Evolutionary conservation across 106 monocot genomes (phyloP).

Genomic region (Acorus gramineus): DNA sequence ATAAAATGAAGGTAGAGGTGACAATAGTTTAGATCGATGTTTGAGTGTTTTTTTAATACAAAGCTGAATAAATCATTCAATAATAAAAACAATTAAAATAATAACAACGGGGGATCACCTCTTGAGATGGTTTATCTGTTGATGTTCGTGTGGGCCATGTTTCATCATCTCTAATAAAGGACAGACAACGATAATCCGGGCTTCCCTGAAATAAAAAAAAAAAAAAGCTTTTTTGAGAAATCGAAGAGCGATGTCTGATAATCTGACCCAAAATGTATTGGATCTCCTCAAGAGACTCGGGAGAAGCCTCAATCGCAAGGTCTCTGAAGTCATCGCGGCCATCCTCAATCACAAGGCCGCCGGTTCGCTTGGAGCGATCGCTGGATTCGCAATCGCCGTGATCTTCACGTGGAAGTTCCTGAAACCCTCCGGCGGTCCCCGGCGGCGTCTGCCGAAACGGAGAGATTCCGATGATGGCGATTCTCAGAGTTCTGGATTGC

Average conservation of each 20-base stretch:
- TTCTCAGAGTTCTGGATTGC: conserved; percentile 14
- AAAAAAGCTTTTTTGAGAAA: too few relatives aligned
- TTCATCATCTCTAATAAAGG: too few relatives aligned
- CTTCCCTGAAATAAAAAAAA: too few relatives aligned
- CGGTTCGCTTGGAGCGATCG: conserved; percentile 57
- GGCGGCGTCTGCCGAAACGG: conserved; percentile 28
- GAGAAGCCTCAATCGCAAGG: conserved; percentile 37
- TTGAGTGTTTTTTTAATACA: too few relatives aligned
- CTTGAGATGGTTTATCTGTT: too few relatives aligned
- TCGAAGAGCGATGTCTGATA: conserved; percentile 36
- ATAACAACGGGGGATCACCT: too few relatives aligned
- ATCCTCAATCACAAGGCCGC: conserved; percentile 67
- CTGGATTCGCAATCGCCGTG: conserved; percentile 66
- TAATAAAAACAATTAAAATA: too few relatives aligned
- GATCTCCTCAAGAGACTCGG: conserved; percentile 32
- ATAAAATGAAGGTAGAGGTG: too few relatives aligned
- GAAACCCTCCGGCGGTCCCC: conserved; percentile 25
- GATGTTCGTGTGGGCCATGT: too few relatives aligned
- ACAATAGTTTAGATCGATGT: too few relatives aligned
- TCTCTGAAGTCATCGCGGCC: conserved; percentile 31
- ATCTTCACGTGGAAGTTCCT: conserved; percentile 70
- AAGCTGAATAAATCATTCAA: too few relatives aligned
- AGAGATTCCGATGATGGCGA: conserved; percentile 12
- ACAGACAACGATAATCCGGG: too few relatives aligned
- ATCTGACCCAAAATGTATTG: conserved; percentile 24